phyloP scores from a whole-genome alignment of 768 basidiomycete genomes.

The Cyclocybe cylindracea region DNA sequence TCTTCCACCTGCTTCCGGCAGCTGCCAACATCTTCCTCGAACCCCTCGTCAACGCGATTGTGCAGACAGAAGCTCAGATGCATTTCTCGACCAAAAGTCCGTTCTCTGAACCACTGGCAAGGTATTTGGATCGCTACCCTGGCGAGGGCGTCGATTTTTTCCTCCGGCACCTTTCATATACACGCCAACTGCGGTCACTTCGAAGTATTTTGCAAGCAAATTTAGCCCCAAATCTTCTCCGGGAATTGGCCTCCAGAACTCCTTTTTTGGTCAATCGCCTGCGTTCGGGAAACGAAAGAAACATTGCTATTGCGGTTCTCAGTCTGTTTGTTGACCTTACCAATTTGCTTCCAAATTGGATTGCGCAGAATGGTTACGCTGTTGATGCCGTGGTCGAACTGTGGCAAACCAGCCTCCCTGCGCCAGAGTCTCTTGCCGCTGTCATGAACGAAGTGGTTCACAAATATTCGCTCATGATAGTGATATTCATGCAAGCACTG shows the following conservation, averaged over 20 bases:
- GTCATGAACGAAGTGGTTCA: conserved; percentile 53
- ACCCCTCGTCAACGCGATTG: conserved; percentile 82
- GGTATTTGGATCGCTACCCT: conserved; percentile 90
- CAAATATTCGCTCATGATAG: conserved; percentile 65
- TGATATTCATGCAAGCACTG: conserved; percentile 76
- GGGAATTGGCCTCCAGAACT: conserved; percentile 65
- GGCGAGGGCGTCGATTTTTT: conserved; percentile 85
- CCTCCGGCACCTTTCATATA: conserved; percentile 73
- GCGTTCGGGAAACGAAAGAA: conserved; percentile 49
- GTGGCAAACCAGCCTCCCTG: conserved; percentile 62
- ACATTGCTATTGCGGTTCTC: conserved; percentile 67
- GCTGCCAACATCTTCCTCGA: conserved; percentile 92
- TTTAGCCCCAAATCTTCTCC: conserved; percentile 74
- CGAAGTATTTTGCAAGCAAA: conserved; percentile 80
- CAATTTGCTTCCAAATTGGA: conserved; percentile 66
- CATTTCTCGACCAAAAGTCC: conserved; percentile 89
- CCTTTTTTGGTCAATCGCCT: conserved; percentile 52
- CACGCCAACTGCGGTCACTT: conserved; percentile 80
- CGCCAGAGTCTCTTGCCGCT: conserved; percentile 42
- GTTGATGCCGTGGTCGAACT: conserved; percentile 71
- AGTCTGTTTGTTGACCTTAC: conserved; percentile 78
- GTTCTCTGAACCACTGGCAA: conserved; percentile 90
- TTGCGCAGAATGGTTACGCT: conserved; percentile 64
- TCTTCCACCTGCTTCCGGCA: conserved; percentile 94
- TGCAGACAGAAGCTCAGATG: conserved; percentile 89